Evolutionary conservation across 352 stramenopile genomes (phyloP), one percentile per base, ranked within the genome.

Genomic region (Phytophthora capsici): DNA sequence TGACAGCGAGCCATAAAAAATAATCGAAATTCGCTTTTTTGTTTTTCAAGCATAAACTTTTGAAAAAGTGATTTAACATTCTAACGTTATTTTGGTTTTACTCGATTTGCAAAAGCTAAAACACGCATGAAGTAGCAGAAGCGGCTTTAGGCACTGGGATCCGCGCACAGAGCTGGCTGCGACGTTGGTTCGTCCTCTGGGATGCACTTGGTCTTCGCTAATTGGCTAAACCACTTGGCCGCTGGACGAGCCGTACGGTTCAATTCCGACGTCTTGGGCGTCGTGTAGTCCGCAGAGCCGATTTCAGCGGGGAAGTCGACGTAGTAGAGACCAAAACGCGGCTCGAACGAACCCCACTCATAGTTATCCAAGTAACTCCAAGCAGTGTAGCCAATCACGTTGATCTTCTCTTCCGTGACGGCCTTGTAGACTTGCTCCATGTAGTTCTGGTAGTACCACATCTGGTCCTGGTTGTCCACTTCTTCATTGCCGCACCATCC

Each of bases 401-500:
- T 57, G 44, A 71, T 71, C 17, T 71, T 40, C 40, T 71, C 63
- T 23, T 71, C 63, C 26, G 50, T 52, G 20, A 83, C 68, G 17
- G 75, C 75, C 36, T 71, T 66, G 71, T 83, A 66, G 26, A 82
- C 74, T 61, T 77, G 73, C 14, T 66, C 63, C 26, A 89, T 43
- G 46, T 86, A 80, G 20, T 62, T 71, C 23, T 83, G 61, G 64
- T 52, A 73, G 51, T 71, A 71, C 69, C 63, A 71, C 10, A 50
- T 37, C 68, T 56, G 76, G 34, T 88, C 74, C 20, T 44, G 23
- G 43, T 84, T 86, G 16, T 86, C 74, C 9, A 88, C 69, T 13
- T 71, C 71, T 13, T 75, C 59, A 41, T 84, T 75, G 12, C 79
- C 79, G 30, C 79, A 88, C 74, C 74, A 88, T 2, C 79, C 79